phyloP scores from a whole-genome alignment of 176 grass and related monocot genomes.

The Bromus sterilis region DNA sequence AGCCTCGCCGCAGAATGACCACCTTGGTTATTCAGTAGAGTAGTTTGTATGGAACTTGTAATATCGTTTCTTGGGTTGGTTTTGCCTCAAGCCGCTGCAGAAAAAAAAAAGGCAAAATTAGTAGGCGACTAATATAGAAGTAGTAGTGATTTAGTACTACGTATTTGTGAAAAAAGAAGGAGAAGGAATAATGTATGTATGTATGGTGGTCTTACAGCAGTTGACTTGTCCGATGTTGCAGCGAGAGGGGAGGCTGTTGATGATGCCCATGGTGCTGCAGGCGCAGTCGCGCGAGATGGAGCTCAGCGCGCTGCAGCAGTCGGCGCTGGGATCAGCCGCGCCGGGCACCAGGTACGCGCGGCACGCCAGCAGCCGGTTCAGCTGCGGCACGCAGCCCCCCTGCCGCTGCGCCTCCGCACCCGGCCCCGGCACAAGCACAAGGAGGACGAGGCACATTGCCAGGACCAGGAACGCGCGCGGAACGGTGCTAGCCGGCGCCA shows the following conservation, averaged over 20 bases:
- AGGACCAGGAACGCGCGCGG: neutral
- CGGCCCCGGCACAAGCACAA: neutral
- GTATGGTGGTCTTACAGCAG: slow-evolving; percentile 38
- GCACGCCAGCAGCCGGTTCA: slow-evolving; percentile 56
- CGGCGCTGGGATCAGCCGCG: slow-evolving; percentile 44
- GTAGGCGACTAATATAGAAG: no score
- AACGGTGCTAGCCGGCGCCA: neutral
- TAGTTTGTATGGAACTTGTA: neutral
- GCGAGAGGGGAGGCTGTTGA: slow-evolving; percentile 64
- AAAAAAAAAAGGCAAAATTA: neutral
- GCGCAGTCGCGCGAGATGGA: slow-evolving; percentile 50
- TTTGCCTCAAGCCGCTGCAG: slow-evolving; percentile 15
- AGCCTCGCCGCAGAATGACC: neutral
- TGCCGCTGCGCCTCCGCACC: slow-evolving; percentile 14
- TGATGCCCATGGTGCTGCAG: slow-evolving; percentile 68
- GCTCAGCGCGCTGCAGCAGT: slow-evolving; percentile 67
- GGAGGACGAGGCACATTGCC: slow-evolving; percentile 16
- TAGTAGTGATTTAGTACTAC: neutral
- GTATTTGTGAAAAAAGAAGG: neutral
- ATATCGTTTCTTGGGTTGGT: neutral
- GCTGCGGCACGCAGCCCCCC: slow-evolving; percentile 44
- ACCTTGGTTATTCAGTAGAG: slow-evolving; percentile 6
- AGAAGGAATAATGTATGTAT: neutral
- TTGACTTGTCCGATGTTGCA: slow-evolving; percentile 36
- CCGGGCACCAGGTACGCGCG: slow-evolving; percentile 56